A percentile compares a stretch with the other conserved stretches of the same genome.
phyloP scores from a whole-genome alignment of 2,329 filamentous ascomycete genomes.

The Diaporthe sp. region DNA sequence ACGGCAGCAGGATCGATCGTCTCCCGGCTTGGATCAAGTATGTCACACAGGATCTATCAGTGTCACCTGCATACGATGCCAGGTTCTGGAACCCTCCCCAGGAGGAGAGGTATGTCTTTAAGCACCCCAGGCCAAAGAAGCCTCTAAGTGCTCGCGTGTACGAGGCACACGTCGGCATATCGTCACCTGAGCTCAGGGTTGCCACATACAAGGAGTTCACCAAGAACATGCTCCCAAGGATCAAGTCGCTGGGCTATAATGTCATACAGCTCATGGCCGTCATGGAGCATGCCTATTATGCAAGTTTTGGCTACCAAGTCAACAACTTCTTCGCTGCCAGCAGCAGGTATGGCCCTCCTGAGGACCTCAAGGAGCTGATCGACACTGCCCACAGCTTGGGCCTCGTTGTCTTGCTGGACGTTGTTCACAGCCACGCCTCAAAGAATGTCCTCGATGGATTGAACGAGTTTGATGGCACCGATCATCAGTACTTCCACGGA shows the following conservation, averaged over 20 bases:
- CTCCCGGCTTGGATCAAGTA: conserved; percentile 98
- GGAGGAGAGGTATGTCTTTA: conserved; percentile 84
- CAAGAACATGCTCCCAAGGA: conserved; percentile 88
- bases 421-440: conserved; percentile 97
- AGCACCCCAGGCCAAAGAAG: conserved; percentile 85
- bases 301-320: conserved; percentile 98
- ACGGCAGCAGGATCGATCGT: conserved; percentile 85
- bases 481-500: conserved; percentile 95
- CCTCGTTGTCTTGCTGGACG: conserved; percentile 90
- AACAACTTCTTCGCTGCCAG: conserved; percentile 99
- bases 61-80: conserved; percentile 94
- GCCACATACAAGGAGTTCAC: conserved; percentile 99
- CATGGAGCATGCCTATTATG: conserved; percentile 99
- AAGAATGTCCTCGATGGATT: conserved; percentile 97
- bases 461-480: conserved; percentile 95
- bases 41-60: conserved; percentile 90
- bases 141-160: conserved; percentile 92
- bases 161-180: conserved; percentile 98
- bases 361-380: conserved; percentile 96
- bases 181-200: conserved; percentile 88
- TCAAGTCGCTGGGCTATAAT: conserved; percentile 93
- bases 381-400: conserved; percentile 95
- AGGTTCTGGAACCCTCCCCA: conserved; percentile 96
- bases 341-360: conserved; percentile 92
- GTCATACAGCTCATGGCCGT: conserved; percentile 98